Evolutionary conservation across 495 filamentous ascomycete species (phyloP).

Genomic region (Neurospora sp.): DNA sequence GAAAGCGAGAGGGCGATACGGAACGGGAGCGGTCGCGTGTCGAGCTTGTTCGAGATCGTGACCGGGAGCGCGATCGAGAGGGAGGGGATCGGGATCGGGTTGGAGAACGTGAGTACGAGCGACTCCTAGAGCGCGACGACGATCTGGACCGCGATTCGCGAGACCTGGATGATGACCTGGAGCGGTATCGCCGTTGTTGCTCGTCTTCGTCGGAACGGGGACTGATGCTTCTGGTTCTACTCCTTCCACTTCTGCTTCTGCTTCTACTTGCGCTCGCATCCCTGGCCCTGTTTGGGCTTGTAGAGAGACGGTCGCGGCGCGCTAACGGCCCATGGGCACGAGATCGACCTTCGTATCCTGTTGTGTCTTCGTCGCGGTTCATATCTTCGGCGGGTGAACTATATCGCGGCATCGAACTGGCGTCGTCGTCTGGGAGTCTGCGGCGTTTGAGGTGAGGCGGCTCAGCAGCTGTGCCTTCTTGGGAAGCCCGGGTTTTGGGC

Average conservation of each 20-base stretch:
- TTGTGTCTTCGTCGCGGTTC: neutral
- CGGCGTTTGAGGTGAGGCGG: slow-evolving; percentile 46
- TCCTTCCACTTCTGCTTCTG: slow-evolving; percentile 12
- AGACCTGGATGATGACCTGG: slow-evolving; percentile 18
- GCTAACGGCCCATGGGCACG: slow-evolving; percentile 28
- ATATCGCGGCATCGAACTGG: slow-evolving; percentile 26
- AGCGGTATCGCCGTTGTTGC: slow-evolving; percentile 21
- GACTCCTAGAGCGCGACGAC: slow-evolving; percentile 13
- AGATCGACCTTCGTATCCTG: neutral
- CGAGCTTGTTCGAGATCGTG: slow-evolving; percentile 19
- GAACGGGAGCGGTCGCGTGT: slow-evolving; percentile 8
- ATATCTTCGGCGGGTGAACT: slow-evolving; percentile 18
- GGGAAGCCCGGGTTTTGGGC: slow-evolving; percentile 3
- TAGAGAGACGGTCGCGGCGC: slow-evolving; percentile 25
- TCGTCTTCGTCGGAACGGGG: slow-evolving; percentile 12
- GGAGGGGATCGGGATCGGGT: slow-evolving; percentile 28
- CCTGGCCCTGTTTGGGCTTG: slow-evolving; percentile 14
- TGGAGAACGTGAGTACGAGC: slow-evolving; percentile 28
- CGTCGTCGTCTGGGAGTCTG: slow-evolving; percentile 39
- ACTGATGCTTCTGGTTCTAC: neutral
- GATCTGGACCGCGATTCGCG: slow-evolving; percentile 10
- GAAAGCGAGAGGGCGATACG: slow-evolving; percentile 12
- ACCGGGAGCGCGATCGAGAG: slow-evolving; percentile 19
- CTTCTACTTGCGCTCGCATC: slow-evolving; percentile 14
- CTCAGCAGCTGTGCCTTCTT: slow-evolving; percentile 12